Conservation (phyloP, 306 rosid genomes). For the Fragaria vesca region DNA sequence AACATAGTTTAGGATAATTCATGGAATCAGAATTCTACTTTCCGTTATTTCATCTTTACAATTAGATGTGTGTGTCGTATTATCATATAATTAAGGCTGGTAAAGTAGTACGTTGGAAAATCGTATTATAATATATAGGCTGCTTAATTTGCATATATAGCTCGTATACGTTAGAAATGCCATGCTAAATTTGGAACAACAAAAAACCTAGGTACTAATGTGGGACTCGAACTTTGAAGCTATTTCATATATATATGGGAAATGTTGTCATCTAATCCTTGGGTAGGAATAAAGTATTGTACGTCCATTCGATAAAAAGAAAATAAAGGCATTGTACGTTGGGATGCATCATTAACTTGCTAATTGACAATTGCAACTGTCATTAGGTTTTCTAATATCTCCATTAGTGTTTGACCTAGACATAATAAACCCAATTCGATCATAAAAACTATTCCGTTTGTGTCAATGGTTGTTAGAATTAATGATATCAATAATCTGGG, state of each 20-base stretch:
- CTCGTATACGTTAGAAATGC: neutral
- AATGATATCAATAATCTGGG: neutral
- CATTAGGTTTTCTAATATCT: neutral
- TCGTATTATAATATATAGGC: too few species aligned
- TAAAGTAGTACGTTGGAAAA: too few species aligned
- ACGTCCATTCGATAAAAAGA: too few species aligned
- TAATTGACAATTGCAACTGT: conserved; percentile 4
- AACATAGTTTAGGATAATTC: conserved; percentile 12
- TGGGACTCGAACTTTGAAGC: neutral
- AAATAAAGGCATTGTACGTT: neutral
- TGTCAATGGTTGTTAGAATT: neutral
- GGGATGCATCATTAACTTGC: neutral
- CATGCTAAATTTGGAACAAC: neutral
- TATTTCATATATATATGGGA: too few species aligned
- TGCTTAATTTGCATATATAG: neutral
- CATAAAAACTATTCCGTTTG: neutral
- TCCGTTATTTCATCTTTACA: neutral
- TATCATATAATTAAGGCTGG: neutral
- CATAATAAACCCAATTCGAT: neutral
- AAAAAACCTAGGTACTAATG: too few species aligned
- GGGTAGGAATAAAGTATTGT: neutral
- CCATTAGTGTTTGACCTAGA: neutral
- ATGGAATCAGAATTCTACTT: conserved; percentile 46
- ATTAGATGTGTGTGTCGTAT: neutral
- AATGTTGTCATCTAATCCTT: neutral